phyloP scores from a whole-genome alignment of 2,329 filamentous ascomycete species.

The Talaromyces atroroseus region DNA sequence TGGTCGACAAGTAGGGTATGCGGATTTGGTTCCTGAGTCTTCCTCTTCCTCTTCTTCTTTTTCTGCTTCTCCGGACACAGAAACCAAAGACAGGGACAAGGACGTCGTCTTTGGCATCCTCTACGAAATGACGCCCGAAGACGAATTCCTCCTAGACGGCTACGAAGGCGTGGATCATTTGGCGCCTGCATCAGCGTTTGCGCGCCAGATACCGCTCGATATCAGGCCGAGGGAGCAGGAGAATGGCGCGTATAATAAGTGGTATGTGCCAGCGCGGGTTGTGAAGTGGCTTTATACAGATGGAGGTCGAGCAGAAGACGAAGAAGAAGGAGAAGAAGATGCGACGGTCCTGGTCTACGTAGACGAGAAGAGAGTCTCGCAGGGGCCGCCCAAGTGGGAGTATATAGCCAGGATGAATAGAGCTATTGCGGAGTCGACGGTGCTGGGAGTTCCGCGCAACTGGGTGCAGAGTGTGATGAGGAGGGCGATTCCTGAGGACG shows the following conservation, averaged over 20 bases:
- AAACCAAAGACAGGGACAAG: not conserved
- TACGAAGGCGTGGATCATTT: slow-evolving; percentile 33
- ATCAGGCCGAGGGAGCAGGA: slow-evolving; percentile 30
- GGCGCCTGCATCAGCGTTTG: slow-evolving; percentile 13
- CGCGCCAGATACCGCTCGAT: slow-evolving; percentile 11
- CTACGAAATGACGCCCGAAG: slow-evolving; percentile 35
- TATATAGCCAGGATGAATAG: slow-evolving; percentile 41
- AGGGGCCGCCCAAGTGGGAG: slow-evolving; percentile 30
- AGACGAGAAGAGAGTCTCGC: slow-evolving; percentile 33
- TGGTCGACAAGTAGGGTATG: slow-evolving; percentile 17
- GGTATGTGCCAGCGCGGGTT: slow-evolving; percentile 28
- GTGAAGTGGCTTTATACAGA: slow-evolving; percentile 27
- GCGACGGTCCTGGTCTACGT: slow-evolving; percentile 37
- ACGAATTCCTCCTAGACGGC: slow-evolving; percentile 29
- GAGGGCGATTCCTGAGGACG: slow-evolving; percentile 23
- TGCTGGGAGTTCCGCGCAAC: slow-evolving; percentile 27
- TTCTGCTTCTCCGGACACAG: not conserved
- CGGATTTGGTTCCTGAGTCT: slow-evolving; percentile 20
- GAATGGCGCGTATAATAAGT: slow-evolving; percentile 33
- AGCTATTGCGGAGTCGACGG: slow-evolving; percentile 34
- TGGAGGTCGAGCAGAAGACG: not conserved
- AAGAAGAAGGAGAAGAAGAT: not conserved
- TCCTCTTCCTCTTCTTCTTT: not conserved
- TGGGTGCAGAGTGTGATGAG: slow-evolving; percentile 38
- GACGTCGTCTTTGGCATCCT: slow-evolving; percentile 35